phyloP scores from a whole-genome alignment of 1,284 basidiomycete species.

The Schizophyllum commune region DNA sequence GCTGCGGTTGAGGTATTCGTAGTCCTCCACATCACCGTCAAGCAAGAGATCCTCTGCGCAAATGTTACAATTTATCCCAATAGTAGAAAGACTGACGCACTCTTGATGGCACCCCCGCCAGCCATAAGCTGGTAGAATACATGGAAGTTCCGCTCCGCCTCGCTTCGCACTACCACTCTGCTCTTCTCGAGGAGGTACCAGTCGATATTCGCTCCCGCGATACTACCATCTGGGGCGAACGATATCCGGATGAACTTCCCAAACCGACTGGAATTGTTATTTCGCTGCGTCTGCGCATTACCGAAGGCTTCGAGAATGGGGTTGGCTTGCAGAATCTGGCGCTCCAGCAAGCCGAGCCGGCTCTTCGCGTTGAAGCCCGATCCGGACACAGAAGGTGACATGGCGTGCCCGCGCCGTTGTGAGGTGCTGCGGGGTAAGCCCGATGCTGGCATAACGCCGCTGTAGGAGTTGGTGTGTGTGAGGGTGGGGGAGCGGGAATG shows the following conservation, averaged over 20 bases:
- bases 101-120: conserved; percentile 56
- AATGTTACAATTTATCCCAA: conserved; percentile 3
- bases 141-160: conserved; percentile 91
- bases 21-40: conserved; percentile 72
- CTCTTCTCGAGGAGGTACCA: conserved; percentile 99
- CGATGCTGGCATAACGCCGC: conserved; percentile 39
- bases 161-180: conserved; percentile 82
- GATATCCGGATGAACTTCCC: conserved; percentile 97
- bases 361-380: conserved; percentile 50
- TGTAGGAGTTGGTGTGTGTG: conserved; percentile 32
- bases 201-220: conserved; percentile 97
- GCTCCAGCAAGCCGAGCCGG: conserved; percentile 84
- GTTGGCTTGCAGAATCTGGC: conserved; percentile 97
- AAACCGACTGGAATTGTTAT: conserved; percentile 99
- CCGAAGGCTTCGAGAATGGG: conserved; percentile 98
- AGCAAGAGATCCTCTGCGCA: conserved; percentile 68
- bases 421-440: conserved; percentile 55
- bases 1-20: conserved; percentile 89
- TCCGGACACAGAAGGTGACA: conserved; percentile 34
- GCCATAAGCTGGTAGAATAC: conserved; percentile 92
- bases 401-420: conserved; percentile 34
- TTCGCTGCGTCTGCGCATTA: conserved; percentile 97
- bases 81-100: conserved; percentile 30
- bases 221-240: conserved; percentile 90
- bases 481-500: conserved; percentile 55